phyloP scores from a whole-genome alignment of 192 early-diverging fungal genomes.

The Coemansia sp. region DNA sequence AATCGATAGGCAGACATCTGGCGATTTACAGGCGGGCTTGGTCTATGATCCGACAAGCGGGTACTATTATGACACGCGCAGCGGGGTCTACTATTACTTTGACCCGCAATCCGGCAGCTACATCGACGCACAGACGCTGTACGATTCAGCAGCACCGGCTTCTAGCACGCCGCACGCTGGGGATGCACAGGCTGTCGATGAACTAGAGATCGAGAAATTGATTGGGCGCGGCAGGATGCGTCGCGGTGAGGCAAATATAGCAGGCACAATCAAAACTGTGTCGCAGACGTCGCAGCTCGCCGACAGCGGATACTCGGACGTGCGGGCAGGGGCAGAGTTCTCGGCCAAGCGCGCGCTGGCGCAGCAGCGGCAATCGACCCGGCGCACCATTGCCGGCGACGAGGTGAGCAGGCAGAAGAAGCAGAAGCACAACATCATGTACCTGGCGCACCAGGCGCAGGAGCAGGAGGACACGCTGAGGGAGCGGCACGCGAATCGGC shows the following conservation, averaged over 20 bases:
- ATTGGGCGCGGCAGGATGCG: slow-evolving; percentile 35
- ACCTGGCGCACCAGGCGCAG: slow-evolving; percentile 70
- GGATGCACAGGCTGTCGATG: slow-evolving; percentile 14
- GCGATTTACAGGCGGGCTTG: slow-evolving; percentile 1
- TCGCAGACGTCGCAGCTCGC: slow-evolving; percentile 26
- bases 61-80: slow-evolving; percentile 40
- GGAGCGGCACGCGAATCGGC: slow-evolving; percentile 61
- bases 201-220: slow-evolving; percentile 22
- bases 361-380: slow-evolving; percentile 14
- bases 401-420: slow-evolving; percentile 56
- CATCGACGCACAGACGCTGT: slow-evolving; percentile 22
- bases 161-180: neutral
- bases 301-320: slow-evolving; percentile 35
- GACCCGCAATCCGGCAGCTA: slow-evolving; percentile 23
- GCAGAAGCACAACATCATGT: slow-evolving; percentile 78
- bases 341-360: slow-evolving; percentile 15
- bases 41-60: slow-evolving; percentile 44
- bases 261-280: slow-evolving; percentile 7
- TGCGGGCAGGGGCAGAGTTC: slow-evolving; percentile 17
- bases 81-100: slow-evolving; percentile 33
- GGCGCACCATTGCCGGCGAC: slow-evolving; percentile 16
- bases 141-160: neutral
- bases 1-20: neutral
- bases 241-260: slow-evolving; percentile 20
- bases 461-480: slow-evolving; percentile 61